Evolutionary conservation across 768 basidiomycete genomes (phyloP).

Genomic region (Pluteus cervinus): DNA sequence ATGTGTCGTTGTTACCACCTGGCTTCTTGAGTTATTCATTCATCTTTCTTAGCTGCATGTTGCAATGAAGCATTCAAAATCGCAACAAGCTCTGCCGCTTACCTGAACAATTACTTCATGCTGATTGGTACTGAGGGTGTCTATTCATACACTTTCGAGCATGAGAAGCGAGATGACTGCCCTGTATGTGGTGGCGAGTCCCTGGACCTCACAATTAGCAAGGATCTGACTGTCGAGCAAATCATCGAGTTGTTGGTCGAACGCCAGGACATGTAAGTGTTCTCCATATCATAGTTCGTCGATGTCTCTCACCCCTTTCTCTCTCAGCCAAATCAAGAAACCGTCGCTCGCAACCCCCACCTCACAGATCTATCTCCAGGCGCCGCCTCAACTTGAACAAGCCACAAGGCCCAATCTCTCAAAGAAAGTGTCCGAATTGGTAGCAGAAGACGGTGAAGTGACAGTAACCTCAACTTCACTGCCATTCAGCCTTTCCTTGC

Average conservation of each 20-base stretch:
- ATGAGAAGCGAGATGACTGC: conserved; percentile 88
- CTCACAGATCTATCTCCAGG: conserved; percentile 86
- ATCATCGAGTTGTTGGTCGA: conserved; percentile 86
- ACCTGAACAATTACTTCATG: conserved; percentile 98
- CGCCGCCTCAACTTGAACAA: conserved; percentile 85
- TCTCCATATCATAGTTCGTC: neutral
- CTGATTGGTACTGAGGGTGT: conserved; percentile 94
- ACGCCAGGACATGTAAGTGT: conserved; percentile 81
- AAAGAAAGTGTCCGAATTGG: conserved; percentile 79
- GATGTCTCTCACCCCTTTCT: conserved; percentile 1
- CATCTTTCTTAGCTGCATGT: conserved; percentile 67
- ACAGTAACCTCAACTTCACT: conserved; percentile 84
- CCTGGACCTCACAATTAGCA: conserved; percentile 63
- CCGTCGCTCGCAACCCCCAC: conserved; percentile 81
- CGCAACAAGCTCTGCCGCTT: conserved; percentile 90
- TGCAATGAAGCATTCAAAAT: conserved; percentile 99
- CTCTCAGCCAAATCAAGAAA: conserved; percentile 86
- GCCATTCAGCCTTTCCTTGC: conserved; percentile 78
- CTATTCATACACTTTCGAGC: conserved; percentile 96
- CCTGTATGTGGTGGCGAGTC: conserved; percentile 96
- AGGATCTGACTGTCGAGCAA: conserved; percentile 75
- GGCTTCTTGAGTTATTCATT: conserved; percentile 4
- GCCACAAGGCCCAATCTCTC: conserved; percentile 88
- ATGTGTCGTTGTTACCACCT: conserved; percentile 10
- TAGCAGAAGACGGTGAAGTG: conserved; percentile 71